A percentile compares a stretch with the other conserved stretches of the same genome.
phyloP scores from a whole-genome alignment of 345 rosid genomes.

The Murraya koenigii region DNA sequence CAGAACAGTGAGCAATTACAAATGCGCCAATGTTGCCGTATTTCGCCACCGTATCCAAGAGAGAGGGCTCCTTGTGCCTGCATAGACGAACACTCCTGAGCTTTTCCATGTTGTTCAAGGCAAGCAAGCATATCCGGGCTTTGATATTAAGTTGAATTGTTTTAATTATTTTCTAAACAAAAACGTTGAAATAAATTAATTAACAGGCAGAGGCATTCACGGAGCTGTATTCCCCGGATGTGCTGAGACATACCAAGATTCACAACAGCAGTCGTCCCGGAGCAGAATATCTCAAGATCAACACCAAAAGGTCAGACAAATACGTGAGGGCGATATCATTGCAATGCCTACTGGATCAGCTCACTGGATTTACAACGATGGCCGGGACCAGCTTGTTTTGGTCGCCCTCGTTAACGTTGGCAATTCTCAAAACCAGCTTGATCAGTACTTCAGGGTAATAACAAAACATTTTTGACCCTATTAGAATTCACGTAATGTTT shows the following conservation, averaged over 20 bases:
- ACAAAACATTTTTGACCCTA: neutral
- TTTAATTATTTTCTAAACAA: no score
- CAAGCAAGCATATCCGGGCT: neutral
- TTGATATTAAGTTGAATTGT: no score
- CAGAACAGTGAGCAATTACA: conserved; percentile 34
- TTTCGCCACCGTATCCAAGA: conserved; percentile 35
- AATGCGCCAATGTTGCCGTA: conserved; percentile 42
- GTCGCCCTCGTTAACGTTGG: conserved; percentile 32
- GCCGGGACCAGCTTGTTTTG: conserved; percentile 28
- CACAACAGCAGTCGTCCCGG: neutral
- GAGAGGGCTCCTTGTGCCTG: conserved; percentile 41
- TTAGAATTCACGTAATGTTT: no score
- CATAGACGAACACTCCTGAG: conserved; percentile 35
- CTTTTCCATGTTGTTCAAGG: conserved; percentile 48
- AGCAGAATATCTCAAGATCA: conserved; percentile 7
- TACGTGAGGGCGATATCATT: conserved; percentile 38
- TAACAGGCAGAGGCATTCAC: conserved; percentile 30
- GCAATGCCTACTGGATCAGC: conserved; percentile 45
- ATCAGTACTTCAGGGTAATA: conserved; percentile 36
- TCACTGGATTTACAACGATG: conserved; percentile 51
- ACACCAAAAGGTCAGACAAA: conserved; percentile 34
- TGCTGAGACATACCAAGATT: conserved; percentile 38
- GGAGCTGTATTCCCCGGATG: conserved; percentile 40
- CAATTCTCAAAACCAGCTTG: conserved; percentile 48
- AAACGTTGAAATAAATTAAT: no score